phyloP scores from a whole-genome alignment of 2,329 filamentous ascomycete species.

The Trichophyton mentagrophytes region DNA sequence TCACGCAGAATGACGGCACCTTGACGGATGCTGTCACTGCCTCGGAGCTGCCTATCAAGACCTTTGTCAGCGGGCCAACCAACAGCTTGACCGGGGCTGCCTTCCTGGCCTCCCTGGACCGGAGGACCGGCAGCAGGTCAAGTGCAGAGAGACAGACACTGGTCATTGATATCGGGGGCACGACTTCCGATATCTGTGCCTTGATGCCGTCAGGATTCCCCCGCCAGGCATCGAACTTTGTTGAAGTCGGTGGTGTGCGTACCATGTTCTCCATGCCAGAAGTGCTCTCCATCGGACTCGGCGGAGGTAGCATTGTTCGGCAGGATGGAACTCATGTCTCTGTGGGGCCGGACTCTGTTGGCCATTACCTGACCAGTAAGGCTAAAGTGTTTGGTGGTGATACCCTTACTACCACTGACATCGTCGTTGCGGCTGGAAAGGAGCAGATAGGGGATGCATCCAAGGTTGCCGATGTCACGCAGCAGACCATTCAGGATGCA shows the following conservation, averaged over 20 bases:
- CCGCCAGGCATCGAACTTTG: slow-evolving; percentile 49
- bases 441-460: slow-evolving; percentile 17
- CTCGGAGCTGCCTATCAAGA: slow-evolving; percentile 45
- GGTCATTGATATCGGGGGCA: slow-evolving; percentile 52
- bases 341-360: slow-evolving; percentile 51
- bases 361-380: slow-evolving; percentile 43
- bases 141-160: slow-evolving; percentile 27
- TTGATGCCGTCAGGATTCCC: slow-evolving; percentile 51
- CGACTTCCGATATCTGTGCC: slow-evolving; percentile 52
- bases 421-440: slow-evolving; percentile 29
- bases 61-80: slow-evolving; percentile 51
- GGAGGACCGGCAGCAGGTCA: slow-evolving; percentile 10
- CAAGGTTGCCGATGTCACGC: slow-evolving; percentile 15
- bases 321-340: slow-evolving; percentile 28
- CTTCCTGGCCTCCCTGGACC: slow-evolving; percentile 36
- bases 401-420: slow-evolving; percentile 48
- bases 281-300: slow-evolving; percentile 44
- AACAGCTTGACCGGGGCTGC: slow-evolving; percentile 53
- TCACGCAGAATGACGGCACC: slow-evolving; percentile 54
- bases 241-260: slow-evolving; percentile 48
- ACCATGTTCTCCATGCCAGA: slow-evolving; percentile 51
- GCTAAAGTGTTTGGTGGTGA: slow-evolving; percentile 46
- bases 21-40: slow-evolving; percentile 43
- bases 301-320: slow-evolving; percentile 40
- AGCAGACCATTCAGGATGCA: slow-evolving; percentile 15